Percentiles rank a stretch among this genome's conserved stretches.
phyloP scores from a whole-genome alignment of 2,329 filamentous ascomycete species.

The Aspergillus eucalypticola region DNA sequence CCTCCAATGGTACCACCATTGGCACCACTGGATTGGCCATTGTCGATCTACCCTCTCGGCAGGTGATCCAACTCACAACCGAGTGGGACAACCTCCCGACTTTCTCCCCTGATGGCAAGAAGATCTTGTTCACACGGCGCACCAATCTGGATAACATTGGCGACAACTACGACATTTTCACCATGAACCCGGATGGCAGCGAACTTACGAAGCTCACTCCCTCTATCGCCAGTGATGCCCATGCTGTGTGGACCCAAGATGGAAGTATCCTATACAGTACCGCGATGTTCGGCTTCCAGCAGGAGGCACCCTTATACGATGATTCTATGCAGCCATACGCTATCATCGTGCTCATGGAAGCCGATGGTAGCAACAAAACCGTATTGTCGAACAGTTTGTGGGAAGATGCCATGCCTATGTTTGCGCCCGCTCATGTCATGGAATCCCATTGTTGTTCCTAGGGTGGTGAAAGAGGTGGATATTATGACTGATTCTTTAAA shows the following conservation, averaged over 20 bases:
- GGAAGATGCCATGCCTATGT: conserved; percentile 33
- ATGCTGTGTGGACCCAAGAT: conserved; percentile 48
- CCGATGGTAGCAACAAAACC: conserved; percentile 39
- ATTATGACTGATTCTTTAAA: no score
- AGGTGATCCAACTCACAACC: conserved; percentile 34
- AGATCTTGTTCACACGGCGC: conserved; percentile 43
- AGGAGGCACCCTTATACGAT: conserved; percentile 45
- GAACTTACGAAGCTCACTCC: conserved; percentile 37
- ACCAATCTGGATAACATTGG: conserved; percentile 27
- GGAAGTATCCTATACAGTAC: conserved; percentile 44
- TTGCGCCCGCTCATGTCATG: no score
- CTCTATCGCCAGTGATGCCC: conserved; percentile 45
- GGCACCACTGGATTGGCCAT: conserved; percentile 37
- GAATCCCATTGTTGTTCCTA: no score
- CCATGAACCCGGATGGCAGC: conserved; percentile 44
- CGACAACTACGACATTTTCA: conserved; percentile 41
- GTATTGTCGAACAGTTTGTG: conserved; percentile 31
- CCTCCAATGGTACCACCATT: conserved; percentile 1
- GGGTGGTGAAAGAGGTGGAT: no score
- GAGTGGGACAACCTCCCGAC: conserved; percentile 43
- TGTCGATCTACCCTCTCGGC: conserved; percentile 25
- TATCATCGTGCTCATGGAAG: conserved; percentile 47
- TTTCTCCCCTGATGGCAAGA: conserved; percentile 42
- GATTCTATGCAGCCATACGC: conserved; percentile 50
- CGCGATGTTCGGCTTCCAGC: conserved; percentile 48